These are phyloP conservation scores for Globisporangium abappressorium DNA, from an alignment of 352 stramenopile species.

Conservation along the genomic window DNA sequence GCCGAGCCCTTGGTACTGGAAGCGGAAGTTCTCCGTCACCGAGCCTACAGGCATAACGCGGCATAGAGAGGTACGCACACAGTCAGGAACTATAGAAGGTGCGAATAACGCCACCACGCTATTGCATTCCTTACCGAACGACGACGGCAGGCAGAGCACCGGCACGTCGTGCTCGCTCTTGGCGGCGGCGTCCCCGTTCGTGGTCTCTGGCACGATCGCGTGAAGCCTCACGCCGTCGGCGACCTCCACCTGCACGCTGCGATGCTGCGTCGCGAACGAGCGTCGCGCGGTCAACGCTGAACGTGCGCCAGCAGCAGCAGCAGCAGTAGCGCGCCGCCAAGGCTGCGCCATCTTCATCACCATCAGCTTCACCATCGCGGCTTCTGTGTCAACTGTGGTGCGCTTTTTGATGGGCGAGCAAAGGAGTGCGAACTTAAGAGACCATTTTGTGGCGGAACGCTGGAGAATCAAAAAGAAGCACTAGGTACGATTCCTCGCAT, in stretches of 20 bases:
- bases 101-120: background rate
- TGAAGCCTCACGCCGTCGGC: constrained; percentile 41
- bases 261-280: constrained; percentile 19
- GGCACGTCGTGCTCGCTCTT: constrained; percentile 22
- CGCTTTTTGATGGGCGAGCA: background rate
- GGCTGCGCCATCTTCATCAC: background rate
- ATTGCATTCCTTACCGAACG: constrained; percentile 38
- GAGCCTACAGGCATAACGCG: constrained; percentile 21
- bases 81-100: background rate
- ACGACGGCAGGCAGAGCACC: constrained; percentile 66
- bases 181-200: background rate
- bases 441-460: background rate
- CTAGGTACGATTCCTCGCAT: background rate
- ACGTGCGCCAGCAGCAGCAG: background rate
- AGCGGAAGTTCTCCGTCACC: constrained; percentile 55
- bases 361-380: constrained; percentile 8
- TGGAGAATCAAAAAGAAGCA: background rate
- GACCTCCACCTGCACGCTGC: constrained; percentile 37
- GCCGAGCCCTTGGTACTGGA: constrained; percentile 50
- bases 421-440: background rate
- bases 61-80: background rate
- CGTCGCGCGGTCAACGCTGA: background rate
- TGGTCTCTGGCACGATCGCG: constrained; percentile 31
- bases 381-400: constrained; percentile 3
- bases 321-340: background rate